Base-by-base conservation (phyloP, 202 grass and related monocot species). In the Bolboschoenoplectus hybrid region DNA sequence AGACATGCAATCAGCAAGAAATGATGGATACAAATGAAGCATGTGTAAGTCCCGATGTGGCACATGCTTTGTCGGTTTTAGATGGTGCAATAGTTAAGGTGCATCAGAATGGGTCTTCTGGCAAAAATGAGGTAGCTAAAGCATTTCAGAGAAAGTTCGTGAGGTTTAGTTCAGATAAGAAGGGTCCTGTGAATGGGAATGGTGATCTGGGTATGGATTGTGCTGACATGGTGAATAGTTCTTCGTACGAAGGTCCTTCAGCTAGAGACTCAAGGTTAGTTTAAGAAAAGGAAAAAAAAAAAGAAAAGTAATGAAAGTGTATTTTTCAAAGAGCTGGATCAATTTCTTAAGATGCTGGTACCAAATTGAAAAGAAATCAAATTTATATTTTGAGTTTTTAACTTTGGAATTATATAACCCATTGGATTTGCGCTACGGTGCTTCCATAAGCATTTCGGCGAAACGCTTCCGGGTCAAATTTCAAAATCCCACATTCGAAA, bases 21-120 rank as follows among this genome's bases (percentile, higher is more conserved):
- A 41, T 75, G 64, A 88, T 86, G 49, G 88, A 88, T 92, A 88
- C 69, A 84, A 5, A 85, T 88, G 89, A 88, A 89, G 11, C 14
- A 40, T 82, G 39, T 78, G 34, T 94, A 39, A 90, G 84, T 74
- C 75, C 88, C 73, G 88, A 94, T 74, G 92, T 94, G 62, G 67
- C 89, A 83, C 74, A 80, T 55, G 88, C 88, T 80, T 36, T 94
- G 84, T 85, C 75, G 6, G 88, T 94, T 87, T 58, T 94, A 81
- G 90, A 94, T 81, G 87, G 50, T 2, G 88, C 90, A 16, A 94
- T 89, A 85, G 63, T 39, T 85, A 63, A 88, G 85, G 51, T 92
- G 45, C 85, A 65, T 87, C 86, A 87, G 36, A 80, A 84, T 3
- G 84, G 34, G 20, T 36, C 70, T 49, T 52, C 45, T 68, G 64